Evolutionary conservation across 441 rosid genomes (phyloP).

Genomic region (Brassica hybrid): DNA sequence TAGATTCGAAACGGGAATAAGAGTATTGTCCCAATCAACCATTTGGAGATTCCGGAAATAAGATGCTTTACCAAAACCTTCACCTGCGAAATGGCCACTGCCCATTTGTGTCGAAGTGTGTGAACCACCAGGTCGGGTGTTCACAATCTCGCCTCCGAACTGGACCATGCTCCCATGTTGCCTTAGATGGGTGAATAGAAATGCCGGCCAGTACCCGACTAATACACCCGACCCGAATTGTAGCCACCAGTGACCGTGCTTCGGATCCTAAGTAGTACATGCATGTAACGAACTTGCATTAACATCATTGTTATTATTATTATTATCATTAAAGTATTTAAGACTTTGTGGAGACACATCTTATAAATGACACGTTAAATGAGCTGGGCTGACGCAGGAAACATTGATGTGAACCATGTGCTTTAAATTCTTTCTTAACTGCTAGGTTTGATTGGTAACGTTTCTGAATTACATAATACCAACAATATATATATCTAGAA

Average conservation of each 20-base stretch:
- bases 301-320: background rate
- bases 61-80: constrained; percentile 89
- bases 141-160: constrained; percentile 91
- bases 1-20: constrained; percentile 69
- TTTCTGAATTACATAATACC: background rate
- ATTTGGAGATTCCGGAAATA: constrained; percentile 85
- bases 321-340: constrained; percentile 1
- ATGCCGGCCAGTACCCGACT: constrained; percentile 95
- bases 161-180: constrained; percentile 95
- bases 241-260: constrained; percentile 99
- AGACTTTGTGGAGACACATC: constrained; percentile 34
- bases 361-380: constrained; percentile 9
- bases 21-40: constrained; percentile 95
- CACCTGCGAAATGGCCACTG: constrained; percentile 90
- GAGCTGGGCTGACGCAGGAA: constrained; percentile 26
- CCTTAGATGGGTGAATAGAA: constrained; percentile 75
- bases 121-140: constrained; percentile 66
- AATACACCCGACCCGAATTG: constrained; percentile 89
- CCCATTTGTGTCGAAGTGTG: constrained; percentile 98
- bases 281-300: no score
- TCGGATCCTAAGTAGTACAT: constrained; percentile 70
- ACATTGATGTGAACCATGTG: constrained; percentile 41
- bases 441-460: constrained; percentile 5
- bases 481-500: background rate
- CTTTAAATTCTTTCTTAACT: constrained; percentile 16